phyloP scores from a whole-genome alignment of 2,329 filamentous ascomycete species.

The Sporothrix phasma region DNA sequence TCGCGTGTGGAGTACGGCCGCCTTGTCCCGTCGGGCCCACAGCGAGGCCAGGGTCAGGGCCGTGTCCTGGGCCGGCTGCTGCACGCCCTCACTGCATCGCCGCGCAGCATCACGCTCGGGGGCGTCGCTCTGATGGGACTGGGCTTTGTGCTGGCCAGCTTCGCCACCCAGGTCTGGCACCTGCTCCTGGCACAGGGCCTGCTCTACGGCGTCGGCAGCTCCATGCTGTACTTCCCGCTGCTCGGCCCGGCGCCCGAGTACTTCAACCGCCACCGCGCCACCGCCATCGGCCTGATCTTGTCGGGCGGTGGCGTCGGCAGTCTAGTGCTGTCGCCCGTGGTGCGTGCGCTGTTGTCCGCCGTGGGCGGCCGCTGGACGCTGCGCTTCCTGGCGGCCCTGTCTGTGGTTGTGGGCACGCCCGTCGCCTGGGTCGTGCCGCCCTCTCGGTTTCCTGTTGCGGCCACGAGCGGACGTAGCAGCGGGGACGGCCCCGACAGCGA shows the following conservation, averaged over 20 bases:
- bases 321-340: slow-evolving; percentile 31
- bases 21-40: neutral
- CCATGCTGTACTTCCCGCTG: slow-evolving; percentile 35
- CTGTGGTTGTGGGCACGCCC: slow-evolving; percentile 30
- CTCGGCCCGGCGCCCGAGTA: slow-evolving; percentile 39
- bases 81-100: neutral
- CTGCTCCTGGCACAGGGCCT: slow-evolving; percentile 36
- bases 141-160: slow-evolving; percentile 34
- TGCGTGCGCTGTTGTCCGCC: slow-evolving; percentile 31
- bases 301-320: slow-evolving; percentile 35
- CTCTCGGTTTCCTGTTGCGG: slow-evolving; percentile 26
- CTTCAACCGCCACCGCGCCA: slow-evolving; percentile 36
- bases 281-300: slow-evolving; percentile 36
- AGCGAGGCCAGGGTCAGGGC: slow-evolving; percentile 11
- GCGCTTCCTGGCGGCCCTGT: slow-evolving; percentile 30
- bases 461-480: neutral
- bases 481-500: neutral
- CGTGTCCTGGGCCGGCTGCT: slow-evolving; percentile 12
- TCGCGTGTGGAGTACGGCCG: slow-evolving; percentile 30
- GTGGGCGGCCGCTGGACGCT: slow-evolving; percentile 37
- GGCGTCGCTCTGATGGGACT: slow-evolving; percentile 33
- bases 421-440: slow-evolving; percentile 32
- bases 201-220: slow-evolving; percentile 34
- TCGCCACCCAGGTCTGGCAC: slow-evolving; percentile 30
- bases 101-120: slow-evolving; percentile 30